Base-by-base conservation (phyloP, 73 alveolate genomes). In the Halteria grandinella region DNA sequence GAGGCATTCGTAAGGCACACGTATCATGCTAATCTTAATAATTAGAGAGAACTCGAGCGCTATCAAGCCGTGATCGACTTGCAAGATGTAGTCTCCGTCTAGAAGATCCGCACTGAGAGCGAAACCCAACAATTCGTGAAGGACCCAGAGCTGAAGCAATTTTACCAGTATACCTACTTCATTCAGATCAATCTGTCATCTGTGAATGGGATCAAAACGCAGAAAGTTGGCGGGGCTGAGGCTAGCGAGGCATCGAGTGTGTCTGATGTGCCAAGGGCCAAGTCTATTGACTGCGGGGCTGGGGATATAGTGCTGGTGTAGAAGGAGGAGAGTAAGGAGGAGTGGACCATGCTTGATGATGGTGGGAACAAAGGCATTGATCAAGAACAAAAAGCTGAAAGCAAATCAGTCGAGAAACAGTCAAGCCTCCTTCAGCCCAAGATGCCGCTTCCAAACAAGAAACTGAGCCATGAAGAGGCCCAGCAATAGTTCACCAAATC, bases 121-220 rank as follows among this genome's bases (percentile, higher is more conserved):
- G 82, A 70, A 23, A 33, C 91, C 20, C 43, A 70, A 1, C 45
- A 72, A 34, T 82, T 21, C 49, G 51, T 82, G 11, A 20, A 18
- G 14, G 86, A 70, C 39, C 62, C 54, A n/a, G 82, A 82, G 11
- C 7, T 32, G 3, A 47, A 79, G 47, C 39, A 71, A 55, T 47
- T 39, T 34, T 82, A 82, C 47, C 47, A 53, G 24, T 82, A 71
- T 36, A 86, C 70, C 62, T 82, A 82, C 86, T 82, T 55, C 79
- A 70, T 82, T 44, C 76, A 82, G 58, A 31, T 82, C 31, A 45
- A 79, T 17, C 47, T 82, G 40, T 72, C 75, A 17, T 25, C 50
- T 18, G 91, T 82, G 15, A 72, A 82, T 59, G 91, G 81, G 7
- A 57, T n/a, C n/a, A n/a, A n/a, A n/a, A n/a, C n/a, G n/a, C n/a